Conservation (phyloP, 768 basidiomycete genomes). For the Naganishia friedmannii region DNA sequence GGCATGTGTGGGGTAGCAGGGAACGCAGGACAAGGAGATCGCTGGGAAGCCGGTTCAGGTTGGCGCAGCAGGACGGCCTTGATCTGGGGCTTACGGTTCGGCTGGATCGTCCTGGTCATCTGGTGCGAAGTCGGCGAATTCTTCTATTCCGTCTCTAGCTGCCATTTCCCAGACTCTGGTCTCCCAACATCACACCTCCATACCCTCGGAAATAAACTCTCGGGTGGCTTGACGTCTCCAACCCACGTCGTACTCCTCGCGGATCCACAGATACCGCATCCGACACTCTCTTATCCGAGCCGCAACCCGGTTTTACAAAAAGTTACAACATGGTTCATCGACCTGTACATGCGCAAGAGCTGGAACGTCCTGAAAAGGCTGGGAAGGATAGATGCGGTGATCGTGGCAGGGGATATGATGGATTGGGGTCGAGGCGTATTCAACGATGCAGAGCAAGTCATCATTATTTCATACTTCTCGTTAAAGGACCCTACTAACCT, state of each 20-base stretch:
- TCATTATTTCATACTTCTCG: neutral
- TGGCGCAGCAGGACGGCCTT: slow-evolving; percentile 26
- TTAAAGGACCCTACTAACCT: neutral
- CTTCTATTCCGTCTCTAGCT: slow-evolving; percentile 45
- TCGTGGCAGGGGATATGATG: slow-evolving; percentile 91
- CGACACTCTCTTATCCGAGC: slow-evolving; percentile 66
- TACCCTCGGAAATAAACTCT: neutral
- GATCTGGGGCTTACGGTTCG: slow-evolving; percentile 43
- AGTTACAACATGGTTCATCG: slow-evolving; percentile 66
- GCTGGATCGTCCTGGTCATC: slow-evolving; percentile 64
- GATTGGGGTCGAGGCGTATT: slow-evolving; percentile 72
- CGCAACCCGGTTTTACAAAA: slow-evolving; percentile 60
- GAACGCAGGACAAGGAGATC: neutral
- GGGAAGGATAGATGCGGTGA: slow-evolving; percentile 64
- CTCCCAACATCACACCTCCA: slow-evolving; percentile 32
- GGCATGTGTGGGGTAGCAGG: slow-evolving; percentile 5
- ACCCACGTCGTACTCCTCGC: slow-evolving; percentile 75
- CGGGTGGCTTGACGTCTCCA: slow-evolving; percentile 35
- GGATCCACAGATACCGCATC: slow-evolving; percentile 81
- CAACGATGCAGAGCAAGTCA: slow-evolving; percentile 66
- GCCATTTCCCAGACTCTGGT: slow-evolving; percentile 44
- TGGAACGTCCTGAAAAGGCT: slow-evolving; percentile 68
- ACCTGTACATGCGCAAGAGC: slow-evolving; percentile 78
- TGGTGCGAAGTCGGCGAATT: slow-evolving; percentile 67
- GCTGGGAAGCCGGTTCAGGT: slow-evolving; percentile 9